Conservation (phyloP, 176 grass and related monocot species). For the Olyra latifolia region DNA sequence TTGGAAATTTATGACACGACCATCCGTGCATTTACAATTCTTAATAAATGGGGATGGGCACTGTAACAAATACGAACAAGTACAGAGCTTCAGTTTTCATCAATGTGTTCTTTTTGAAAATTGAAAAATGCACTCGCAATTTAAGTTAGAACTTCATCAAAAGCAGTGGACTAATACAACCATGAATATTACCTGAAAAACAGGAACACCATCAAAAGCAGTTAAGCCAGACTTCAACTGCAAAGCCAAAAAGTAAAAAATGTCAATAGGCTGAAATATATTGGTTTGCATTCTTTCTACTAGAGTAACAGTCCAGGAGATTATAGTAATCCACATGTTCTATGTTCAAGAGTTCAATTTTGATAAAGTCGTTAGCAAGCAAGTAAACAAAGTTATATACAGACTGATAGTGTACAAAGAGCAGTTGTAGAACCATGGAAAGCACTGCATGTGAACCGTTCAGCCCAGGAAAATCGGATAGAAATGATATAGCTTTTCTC, state of each 20-base stretch:
- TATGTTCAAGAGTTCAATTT: neutral
- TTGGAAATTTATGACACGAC: neutral
- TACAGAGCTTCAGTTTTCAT: neutral
- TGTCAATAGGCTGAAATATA: neutral
- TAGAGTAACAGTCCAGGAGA: neutral
- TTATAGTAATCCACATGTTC: neutral
- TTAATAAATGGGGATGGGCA: slow-evolving; percentile 26
- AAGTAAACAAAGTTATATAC: neutral
- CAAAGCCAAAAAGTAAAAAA: slow-evolving; percentile 38
- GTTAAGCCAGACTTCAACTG: slow-evolving; percentile 81
- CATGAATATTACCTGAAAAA: slow-evolving; percentile 76
- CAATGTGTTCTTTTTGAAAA: neutral
- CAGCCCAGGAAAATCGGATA: neutral
- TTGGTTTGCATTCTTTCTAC: slow-evolving; percentile 17
- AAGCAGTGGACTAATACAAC: neutral
- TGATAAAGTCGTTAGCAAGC: neutral
- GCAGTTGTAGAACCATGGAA: neutral
- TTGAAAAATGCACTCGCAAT: neutral
- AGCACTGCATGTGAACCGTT: neutral
- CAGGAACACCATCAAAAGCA: slow-evolving; percentile 97
- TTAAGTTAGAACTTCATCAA: neutral
- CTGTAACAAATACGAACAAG: slow-evolving; percentile 22
- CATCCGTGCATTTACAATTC: neutral
- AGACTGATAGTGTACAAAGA: neutral
- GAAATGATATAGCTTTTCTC: neutral